Conservation (phyloP, 805 yeast genomes). For the Nakazawaea populi region DNA sequence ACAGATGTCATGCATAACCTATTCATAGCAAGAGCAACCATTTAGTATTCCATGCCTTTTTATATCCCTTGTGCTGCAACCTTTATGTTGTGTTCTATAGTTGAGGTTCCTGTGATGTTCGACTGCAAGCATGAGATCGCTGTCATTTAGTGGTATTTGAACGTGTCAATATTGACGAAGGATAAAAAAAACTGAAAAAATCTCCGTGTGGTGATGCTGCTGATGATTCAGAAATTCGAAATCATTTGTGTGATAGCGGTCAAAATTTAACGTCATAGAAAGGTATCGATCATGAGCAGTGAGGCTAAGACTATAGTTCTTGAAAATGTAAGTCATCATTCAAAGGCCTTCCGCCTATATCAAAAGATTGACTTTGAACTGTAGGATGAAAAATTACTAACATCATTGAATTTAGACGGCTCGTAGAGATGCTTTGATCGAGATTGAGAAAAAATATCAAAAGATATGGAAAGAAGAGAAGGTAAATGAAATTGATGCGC, state of each 20-base stretch:
- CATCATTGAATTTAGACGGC: slow-evolving; percentile 49
- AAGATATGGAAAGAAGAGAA: slow-evolving; percentile 82
- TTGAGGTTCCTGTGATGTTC: too few relatives aligned
- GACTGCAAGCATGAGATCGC: background rate
- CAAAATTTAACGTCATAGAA: too few relatives aligned
- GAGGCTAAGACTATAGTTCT: slow-evolving; percentile 32
- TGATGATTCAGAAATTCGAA: background rate
- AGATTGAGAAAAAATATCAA: slow-evolving; percentile 84
- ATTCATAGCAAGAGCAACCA: too few relatives aligned
- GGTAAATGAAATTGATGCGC: slow-evolving; percentile 84
- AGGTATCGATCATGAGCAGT: slow-evolving; percentile 13
- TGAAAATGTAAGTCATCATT: slow-evolving; percentile 27
- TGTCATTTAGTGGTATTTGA: background rate
- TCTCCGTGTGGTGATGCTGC: background rate
- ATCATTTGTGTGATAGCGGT: too few relatives aligned
- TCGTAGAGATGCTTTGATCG: slow-evolving; percentile 91
- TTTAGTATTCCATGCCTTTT: too few relatives aligned
- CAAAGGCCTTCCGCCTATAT: background rate
- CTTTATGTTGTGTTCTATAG: too few relatives aligned
- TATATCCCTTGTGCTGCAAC: too few relatives aligned
- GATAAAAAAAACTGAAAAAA: background rate
- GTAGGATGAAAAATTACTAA: background rate
- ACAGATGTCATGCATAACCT: too few relatives aligned
- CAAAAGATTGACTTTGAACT: background rate
- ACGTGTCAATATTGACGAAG: background rate